Conservation (phyloP, 805 yeast species). For the Ogataea siamensis region DNA sequence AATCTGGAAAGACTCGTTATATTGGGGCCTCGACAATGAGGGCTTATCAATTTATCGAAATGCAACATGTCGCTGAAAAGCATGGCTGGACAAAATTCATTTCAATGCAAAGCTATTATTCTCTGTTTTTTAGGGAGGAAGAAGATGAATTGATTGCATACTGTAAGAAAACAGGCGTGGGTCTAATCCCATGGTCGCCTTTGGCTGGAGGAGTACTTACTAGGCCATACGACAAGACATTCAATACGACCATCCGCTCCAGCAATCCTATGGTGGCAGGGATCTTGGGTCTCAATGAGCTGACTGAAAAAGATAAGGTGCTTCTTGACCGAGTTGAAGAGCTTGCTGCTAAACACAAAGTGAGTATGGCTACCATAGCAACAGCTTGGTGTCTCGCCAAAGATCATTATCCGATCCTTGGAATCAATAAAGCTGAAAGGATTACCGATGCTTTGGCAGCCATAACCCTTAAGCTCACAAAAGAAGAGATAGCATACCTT, state of each 20-base stretch:
- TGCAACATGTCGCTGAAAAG: constrained; percentile 57
- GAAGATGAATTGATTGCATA: constrained; percentile 62
- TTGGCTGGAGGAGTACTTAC: constrained; percentile 46
- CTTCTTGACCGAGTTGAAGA: constrained; percentile 54
- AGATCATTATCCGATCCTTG: constrained; percentile 58
- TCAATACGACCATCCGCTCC: constrained; percentile 9
- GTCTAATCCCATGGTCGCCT: constrained; percentile 62
- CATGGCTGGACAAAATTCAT: constrained; percentile 58
- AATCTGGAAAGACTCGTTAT: constrained; percentile 48
- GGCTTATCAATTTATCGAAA: constrained; percentile 50
- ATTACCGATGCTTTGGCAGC: constrained; percentile 51
- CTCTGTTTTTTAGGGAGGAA: constrained; percentile 57
- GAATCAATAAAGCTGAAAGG: constrained; percentile 45
- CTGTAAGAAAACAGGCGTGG: constrained; percentile 51
- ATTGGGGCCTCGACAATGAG: constrained; percentile 64
- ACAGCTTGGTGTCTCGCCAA: constrained; percentile 54
- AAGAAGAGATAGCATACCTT: constrained; percentile 35
- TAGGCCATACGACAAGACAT: constrained; percentile 37
- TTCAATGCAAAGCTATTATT: constrained; percentile 57
- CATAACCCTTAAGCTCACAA: constrained; percentile 38
- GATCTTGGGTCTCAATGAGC: constrained; percentile 17
- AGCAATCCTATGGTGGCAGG: neutral
- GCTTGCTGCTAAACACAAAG: constrained; percentile 44
- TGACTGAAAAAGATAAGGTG: constrained; percentile 29
- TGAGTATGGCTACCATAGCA: constrained; percentile 53